A percentile compares a stretch with the other conserved stretches of the same genome.
These are phyloP conservation scores for Entomophthora muscae DNA, from an alignment of 371 early-diverging fungal genomes.

Conservation along the genomic window DNA sequence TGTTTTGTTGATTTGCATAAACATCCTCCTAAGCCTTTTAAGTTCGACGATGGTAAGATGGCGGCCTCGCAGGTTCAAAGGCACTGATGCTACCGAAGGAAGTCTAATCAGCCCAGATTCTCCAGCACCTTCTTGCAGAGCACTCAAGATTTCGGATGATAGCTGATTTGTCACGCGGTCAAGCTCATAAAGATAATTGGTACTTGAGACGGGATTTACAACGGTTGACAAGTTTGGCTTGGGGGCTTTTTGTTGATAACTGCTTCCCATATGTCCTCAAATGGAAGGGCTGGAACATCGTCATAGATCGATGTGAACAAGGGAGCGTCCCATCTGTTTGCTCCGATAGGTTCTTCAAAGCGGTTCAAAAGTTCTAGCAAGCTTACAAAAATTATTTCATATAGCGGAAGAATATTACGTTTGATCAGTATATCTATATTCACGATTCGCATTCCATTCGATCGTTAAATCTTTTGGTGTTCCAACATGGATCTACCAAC, in stretches of 20 bases:
- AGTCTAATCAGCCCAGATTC: conserved; percentile 11
- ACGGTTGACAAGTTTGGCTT: conserved; percentile 72
- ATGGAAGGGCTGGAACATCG: conserved; percentile 28
- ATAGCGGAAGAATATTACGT: conserved; percentile 17
- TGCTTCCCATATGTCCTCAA: conserved; percentile 54
- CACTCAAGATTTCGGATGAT: conserved; percentile 54
- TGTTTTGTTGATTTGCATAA: conserved; percentile 69
- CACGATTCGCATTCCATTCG: conserved; percentile 36
- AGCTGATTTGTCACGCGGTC: conserved; percentile 66
- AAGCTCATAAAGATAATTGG: conserved; percentile 79
- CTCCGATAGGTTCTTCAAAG: conserved; percentile 87
- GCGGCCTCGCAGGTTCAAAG: conserved; percentile 46
- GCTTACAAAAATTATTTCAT: conserved; percentile 13
- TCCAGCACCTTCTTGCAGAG: conserved; percentile 41
- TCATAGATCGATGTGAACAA: conserved; percentile 68
- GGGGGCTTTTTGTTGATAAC: conserved; percentile 52
- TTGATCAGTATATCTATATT: conserved; percentile 27
- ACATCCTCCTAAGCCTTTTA: conserved; percentile 63
- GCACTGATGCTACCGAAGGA: background rate
- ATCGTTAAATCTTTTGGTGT: conserved; percentile 37
- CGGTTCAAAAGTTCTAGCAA: conserved; percentile 73
- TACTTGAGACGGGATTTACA: conserved; percentile 68
- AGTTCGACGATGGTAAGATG: conserved; percentile 63
- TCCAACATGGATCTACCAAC: conserved; percentile 43
- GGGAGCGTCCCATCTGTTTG: conserved; percentile 90